Evolutionary conservation across 2,329 filamentous ascomycete genomes (phyloP), one percentile per base, ranked within the genome.

Genomic region (Rhinocladiella mackenziei): DNA sequence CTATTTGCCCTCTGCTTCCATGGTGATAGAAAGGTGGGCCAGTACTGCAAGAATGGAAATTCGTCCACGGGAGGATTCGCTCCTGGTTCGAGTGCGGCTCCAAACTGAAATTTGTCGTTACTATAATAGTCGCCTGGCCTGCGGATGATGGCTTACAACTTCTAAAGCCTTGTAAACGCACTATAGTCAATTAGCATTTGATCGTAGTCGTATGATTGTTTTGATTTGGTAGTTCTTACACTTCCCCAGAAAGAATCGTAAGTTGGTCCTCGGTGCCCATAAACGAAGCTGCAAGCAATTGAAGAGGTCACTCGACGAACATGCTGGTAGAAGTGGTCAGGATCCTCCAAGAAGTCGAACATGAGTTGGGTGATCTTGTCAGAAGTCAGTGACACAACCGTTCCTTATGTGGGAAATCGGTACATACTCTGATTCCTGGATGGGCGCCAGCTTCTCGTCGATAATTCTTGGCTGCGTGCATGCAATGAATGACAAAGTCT

Each of bases 1-100:
- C 56, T 46, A 13, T 57, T 54, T 0, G 66, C 60, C 3, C 67
- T 60, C 8, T 53, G 55, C 5, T 57, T 57, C 59, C 65, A 73
- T 44, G 66, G 65, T 1, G 61, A 59, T 8, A 54, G 20, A 18
- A 45, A 48, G 7, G 49, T 39, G 3, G 51, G 56, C n/a, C 50
- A 18, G 14, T 23, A 45, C 28, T 48, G 36, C 6, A 56, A 37
- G 41, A 51, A 49, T 2, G 46, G 50, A 30, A 47, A 55, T 25
- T 43, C 31, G 38, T 56, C 56, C 13, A 57, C 44, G 4, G 51
- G 53, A 1, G 53, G 51, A 15, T 51, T 48, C 14, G 51, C 39
- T 13, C 45, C 50, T 18, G 43, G 34, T 33, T 55, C 45, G 13
- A 52, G 14, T 10, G 31, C 13, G n/a, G n/a, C 31, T 17, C 13